Evolutionary conservation across 148 eudicot species (phyloP), one percentile per base, ranked within the genome.

Genomic region (Rhododendron vialii): DNA sequence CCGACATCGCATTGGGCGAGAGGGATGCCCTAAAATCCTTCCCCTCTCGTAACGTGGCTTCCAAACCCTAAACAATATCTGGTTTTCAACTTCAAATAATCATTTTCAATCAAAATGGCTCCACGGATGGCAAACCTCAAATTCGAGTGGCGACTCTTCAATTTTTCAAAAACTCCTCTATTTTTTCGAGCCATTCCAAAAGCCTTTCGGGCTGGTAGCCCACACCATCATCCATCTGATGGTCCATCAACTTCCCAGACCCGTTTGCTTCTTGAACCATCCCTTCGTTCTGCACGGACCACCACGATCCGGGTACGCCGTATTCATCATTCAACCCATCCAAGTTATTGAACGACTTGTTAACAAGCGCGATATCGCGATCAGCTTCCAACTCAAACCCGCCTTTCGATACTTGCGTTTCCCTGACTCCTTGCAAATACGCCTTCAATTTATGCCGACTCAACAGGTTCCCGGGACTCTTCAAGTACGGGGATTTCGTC

Each of bases 371-470:
- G 43, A 95, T 86, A 76, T 94, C 94, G 3, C 94, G 91, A 63
- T 86, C 79, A 26, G 91, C 90, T 24, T 86, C 94, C 88, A 95
- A 59, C 65, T 91, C 83, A 75, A 94, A 94, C 80, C 89, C 94
- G 30, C 88, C 88, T 7, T 86, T 87, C 3, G 33, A 82, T 51
- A 91, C 92, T 11, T 90, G 92, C n/a, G 86, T 81, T 12, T 94
- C 98, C 0, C 94, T 95, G 33, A 95, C 92, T 24, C 95, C 94
- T 83, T 95, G 98, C 89, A 95, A 14, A 55, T 95, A 92, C 41
- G 43, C 92, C 88, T 94, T 96, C 90, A 94, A 82, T 74, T 87
- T 91, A 83, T 95, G 98, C 95, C 92, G 91, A 80, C 82, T 91
- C 0, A 80, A 10, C 57, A 91, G n/a, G 36, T 83, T 86, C 17